These are phyloP conservation scores for Boeremia exigua DNA, from an alignment of 2,329 filamentous ascomycete species.

Conservation along the genomic window DNA sequence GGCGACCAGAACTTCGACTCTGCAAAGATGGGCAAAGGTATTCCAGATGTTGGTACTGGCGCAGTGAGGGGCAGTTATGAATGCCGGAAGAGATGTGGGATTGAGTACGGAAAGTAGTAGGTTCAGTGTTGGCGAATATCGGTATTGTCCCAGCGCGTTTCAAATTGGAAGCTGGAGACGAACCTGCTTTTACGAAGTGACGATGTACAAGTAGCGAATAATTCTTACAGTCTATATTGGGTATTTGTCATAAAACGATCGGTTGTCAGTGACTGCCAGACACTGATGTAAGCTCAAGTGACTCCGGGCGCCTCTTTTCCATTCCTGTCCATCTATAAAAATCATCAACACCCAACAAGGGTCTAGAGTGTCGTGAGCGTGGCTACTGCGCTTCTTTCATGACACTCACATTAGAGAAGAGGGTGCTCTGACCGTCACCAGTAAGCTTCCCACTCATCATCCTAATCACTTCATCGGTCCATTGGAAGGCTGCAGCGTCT, in stretches of 20 bases:
- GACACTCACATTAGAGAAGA: constrained; percentile 26
- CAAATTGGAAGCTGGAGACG: not conserved
- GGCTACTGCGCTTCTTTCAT: constrained; percentile 17
- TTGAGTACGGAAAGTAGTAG: constrained; percentile 14
- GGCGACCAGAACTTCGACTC: constrained; percentile 45
- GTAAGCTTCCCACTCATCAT: constrained; percentile 37
- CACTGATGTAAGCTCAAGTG: constrained; percentile 11
- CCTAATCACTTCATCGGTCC: constrained; percentile 34
- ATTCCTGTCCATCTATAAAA: constrained; percentile 6
- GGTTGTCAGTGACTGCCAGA: constrained; percentile 7
- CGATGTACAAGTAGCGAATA: constrained; percentile 2
- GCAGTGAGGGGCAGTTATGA: constrained; percentile 50
- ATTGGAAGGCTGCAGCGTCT: constrained; percentile 30
- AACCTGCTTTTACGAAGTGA: not conserved
- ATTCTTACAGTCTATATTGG: constrained; percentile 5
- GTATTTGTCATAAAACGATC: constrained; percentile 7
- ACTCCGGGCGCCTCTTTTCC: not conserved
- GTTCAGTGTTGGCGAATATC: not conserved
- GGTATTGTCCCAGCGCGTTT: not conserved
- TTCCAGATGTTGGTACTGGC: constrained; percentile 52
- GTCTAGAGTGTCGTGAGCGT: constrained; percentile 11
- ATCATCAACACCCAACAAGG: constrained; percentile 21
- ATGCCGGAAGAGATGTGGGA: constrained; percentile 48
- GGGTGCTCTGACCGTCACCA: constrained; percentile 34
- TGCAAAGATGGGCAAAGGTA: constrained; percentile 36